These are phyloP conservation scores for Trichoderma sp. DNA, from an alignment of 2,329 filamentous ascomycete species.

Conservation along the genomic window DNA sequence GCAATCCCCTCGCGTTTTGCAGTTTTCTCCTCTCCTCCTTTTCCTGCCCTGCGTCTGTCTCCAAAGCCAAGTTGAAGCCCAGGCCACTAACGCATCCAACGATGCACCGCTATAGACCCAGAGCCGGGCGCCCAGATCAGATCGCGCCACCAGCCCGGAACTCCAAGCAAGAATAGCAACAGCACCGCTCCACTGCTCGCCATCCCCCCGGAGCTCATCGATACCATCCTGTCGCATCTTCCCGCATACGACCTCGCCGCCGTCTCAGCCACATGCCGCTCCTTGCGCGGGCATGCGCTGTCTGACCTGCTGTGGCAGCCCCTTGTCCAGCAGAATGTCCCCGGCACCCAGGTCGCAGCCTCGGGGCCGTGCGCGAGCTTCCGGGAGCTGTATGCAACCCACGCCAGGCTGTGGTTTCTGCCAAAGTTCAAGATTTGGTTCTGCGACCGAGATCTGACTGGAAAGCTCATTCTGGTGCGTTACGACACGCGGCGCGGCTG, in stretches of 20 bases:
- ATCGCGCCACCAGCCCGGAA: neutral
- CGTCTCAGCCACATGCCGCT: conserved; percentile 64
- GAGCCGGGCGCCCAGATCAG: neutral
- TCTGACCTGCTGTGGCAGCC: conserved; percentile 74
- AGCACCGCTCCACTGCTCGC: conserved; percentile 47
- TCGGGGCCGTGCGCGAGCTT: conserved; percentile 66
- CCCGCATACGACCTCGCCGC: conserved; percentile 64
- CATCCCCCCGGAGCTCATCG: conserved; percentile 76
- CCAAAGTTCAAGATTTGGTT: conserved; percentile 84
- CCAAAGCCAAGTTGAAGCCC: neutral
- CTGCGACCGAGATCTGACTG: conserved; percentile 71
- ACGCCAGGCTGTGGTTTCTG: conserved; percentile 85
- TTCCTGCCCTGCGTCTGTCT: neutral
- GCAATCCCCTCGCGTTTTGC: neutral
- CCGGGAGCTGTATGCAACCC: conserved; percentile 71
- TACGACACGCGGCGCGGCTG: conserved; percentile 74
- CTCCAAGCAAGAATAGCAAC: neutral
- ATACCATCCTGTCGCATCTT: conserved; percentile 70
- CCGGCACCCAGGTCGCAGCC: conserved; percentile 55
- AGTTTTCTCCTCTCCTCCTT: neutral
- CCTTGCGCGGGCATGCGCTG: conserved; percentile 61
- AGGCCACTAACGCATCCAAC: neutral
- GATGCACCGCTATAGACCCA: neutral
- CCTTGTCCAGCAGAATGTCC: conserved; percentile 70
- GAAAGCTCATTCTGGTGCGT: conserved; percentile 74